Conservation (phyloP, 2,329 filamentous ascomycete species). For the Aspergillus pseudoviridinutans region DNA sequence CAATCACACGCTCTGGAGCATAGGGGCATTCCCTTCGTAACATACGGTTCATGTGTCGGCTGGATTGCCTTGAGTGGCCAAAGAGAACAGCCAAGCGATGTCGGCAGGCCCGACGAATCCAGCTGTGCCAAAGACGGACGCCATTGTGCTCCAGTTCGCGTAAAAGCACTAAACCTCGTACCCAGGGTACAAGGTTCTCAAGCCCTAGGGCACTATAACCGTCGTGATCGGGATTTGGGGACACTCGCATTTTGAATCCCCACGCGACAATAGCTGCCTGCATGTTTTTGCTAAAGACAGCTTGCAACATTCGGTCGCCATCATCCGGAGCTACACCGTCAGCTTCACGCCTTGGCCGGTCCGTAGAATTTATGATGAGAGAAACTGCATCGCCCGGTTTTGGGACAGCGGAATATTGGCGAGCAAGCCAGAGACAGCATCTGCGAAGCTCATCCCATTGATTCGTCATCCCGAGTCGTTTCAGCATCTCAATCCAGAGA, state of each 20-base stretch:
- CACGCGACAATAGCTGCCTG: slow-evolving; percentile 49
- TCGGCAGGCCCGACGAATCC: slow-evolving; percentile 31
- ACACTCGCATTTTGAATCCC: slow-evolving; percentile 42
- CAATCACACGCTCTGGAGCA: slow-evolving; percentile 24
- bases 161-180: slow-evolving; percentile 38
- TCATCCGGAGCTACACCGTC: slow-evolving; percentile 1
- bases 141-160: slow-evolving; percentile 35
- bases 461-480: slow-evolving; percentile 55
- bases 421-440: slow-evolving; percentile 50
- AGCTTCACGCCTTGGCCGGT: background rate
- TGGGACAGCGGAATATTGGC: slow-evolving; percentile 31
- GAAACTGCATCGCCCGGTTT: slow-evolving; percentile 9
- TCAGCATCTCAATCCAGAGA: slow-evolving; percentile 57
- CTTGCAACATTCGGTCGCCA: slow-evolving; percentile 28
- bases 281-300: slow-evolving; percentile 41
- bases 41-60: slow-evolving; percentile 31
- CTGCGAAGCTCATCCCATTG: slow-evolving; percentile 50
- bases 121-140: slow-evolving; percentile 26
- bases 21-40: slow-evolving; percentile 36
- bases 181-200: slow-evolving; percentile 33
- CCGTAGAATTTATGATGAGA: slow-evolving; percentile 6
- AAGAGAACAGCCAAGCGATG: slow-evolving; percentile 37
- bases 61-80: slow-evolving; percentile 26
- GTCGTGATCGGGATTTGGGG: slow-evolving; percentile 14
- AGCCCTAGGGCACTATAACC: slow-evolving; percentile 17